These are phyloP conservation scores for Lepiota subincarnata DNA, from an alignment of 768 basidiomycete genomes.

Conservation along the genomic window DNA sequence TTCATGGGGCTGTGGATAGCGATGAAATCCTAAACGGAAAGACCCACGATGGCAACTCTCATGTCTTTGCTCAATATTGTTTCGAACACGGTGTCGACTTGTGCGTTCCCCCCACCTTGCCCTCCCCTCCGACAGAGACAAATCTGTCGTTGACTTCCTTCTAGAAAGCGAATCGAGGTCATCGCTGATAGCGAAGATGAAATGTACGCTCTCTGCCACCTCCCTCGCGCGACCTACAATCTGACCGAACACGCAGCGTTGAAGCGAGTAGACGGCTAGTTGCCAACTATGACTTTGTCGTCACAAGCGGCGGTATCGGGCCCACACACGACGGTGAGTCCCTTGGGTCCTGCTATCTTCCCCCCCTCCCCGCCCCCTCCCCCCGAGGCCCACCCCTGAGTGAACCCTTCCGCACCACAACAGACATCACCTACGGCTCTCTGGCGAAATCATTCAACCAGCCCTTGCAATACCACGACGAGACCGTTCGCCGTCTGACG, in stretches of 20 bases:
- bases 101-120: slow-evolving; percentile 32
- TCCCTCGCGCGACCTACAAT: neutral
- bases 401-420: neutral
- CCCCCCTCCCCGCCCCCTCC: too few relatives aligned
- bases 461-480: slow-evolving; percentile 65
- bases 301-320: slow-evolving; percentile 89
- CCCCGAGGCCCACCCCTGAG: neutral
- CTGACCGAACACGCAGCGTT: slow-evolving; percentile 39
- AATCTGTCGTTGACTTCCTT: slow-evolving; percentile 19
- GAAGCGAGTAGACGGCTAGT: slow-evolving; percentile 85
- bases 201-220: slow-evolving; percentile 53
- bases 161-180: slow-evolving; percentile 84
- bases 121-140: slow-evolving; percentile 1
- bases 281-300: slow-evolving; percentile 79
- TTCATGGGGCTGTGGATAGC: slow-evolving; percentile 30
- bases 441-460: slow-evolving; percentile 83
- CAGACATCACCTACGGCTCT: slow-evolving; percentile 87
- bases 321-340: slow-evolving; percentile 82
- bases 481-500: slow-evolving; percentile 73
- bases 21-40: slow-evolving; percentile 94
- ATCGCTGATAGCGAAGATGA: slow-evolving; percentile 88
- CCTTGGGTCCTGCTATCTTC: neutral
- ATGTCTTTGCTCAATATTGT: slow-evolving; percentile 84
- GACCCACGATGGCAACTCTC: slow-evolving; percentile 78
- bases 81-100: slow-evolving; percentile 85